Percentiles rank a stretch among this genome's conserved stretches.
Conservation (phyloP, 306 rosid genomes). For the Prunus salicina region DNA sequence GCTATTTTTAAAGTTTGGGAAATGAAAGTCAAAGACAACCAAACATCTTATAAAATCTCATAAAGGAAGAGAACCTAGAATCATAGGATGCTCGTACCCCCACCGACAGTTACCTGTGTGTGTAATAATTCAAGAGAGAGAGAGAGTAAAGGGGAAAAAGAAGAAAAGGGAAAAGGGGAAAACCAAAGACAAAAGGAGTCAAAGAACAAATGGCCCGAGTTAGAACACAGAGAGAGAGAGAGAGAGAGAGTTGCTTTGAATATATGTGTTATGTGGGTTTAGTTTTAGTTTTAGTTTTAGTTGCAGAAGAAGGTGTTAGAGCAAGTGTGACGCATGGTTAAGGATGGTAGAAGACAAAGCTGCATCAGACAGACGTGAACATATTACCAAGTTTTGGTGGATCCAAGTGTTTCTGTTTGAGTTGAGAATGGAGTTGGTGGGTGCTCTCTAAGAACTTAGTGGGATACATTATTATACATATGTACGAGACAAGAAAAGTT, state of each 20-base stretch:
- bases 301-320: not conserved
- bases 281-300: not conserved
- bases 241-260: not conserved
- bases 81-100: slow-evolving; percentile 45
- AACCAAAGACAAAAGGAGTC: slow-evolving; percentile 5
- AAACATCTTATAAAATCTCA: not conserved
- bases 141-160: not conserved
- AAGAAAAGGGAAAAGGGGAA: not conserved
- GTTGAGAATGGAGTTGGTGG: not conserved
- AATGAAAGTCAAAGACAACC: slow-evolving; percentile 19
- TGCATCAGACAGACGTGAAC: not conserved
- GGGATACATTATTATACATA: not conserved
- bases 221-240: not conserved
- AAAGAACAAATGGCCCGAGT: slow-evolving; percentile 5
- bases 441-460: not conserved
- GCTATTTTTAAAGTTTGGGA: not conserved
- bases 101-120: slow-evolving; percentile 41
- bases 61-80: not conserved
- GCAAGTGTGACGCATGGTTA: not conserved
- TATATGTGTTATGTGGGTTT: not conserved
- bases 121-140: slow-evolving; percentile 23
- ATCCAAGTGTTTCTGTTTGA: not conserved
- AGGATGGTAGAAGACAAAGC: not conserved
- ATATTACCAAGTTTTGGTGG: not conserved
- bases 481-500: not conserved